Evolutionary conservation across 192 early-diverging fungal genomes (phyloP), one percentile per base, ranked within the genome.

Genomic region (Coemansia sp.): DNA sequence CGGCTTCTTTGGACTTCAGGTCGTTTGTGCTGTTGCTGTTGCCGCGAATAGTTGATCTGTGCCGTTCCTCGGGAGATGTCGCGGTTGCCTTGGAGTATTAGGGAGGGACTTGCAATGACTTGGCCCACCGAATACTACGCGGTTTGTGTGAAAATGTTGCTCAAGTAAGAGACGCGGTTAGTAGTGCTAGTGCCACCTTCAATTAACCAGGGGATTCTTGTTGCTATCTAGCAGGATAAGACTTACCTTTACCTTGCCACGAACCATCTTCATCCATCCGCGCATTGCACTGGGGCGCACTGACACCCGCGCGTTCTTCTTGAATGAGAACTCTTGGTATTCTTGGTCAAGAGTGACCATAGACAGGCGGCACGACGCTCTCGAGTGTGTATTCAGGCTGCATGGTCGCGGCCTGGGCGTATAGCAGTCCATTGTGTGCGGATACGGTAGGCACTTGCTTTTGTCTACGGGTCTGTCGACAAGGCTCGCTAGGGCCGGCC

Each of bases 111-210:
- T 23, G 73, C 81, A 14, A 83, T 31, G 28, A 72, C n/a, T 50
- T 77, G 72, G 31, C 81, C 81, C 20, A 83, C n/a, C 21, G 81
- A 72, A 31, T 75, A 83, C 80, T 82, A 82, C 31, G 50, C 21
- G 8, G 25, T 9, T 36, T 20, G 18, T 16, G 56, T 6, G 9
- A 18, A 53, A 10, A 31, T 18, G 36, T 35, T 28, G 50, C 3
- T 9, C 23, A 21, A 25, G 23, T 31, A 13, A 18, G 14, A 36
- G 35, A 33, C 16, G 7, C 21, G 3, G 28, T 41, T 53, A 52
- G 20, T 25, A n/a, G 33, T 43, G 58, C 7, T 31, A 42, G 47
- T n/a, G 8, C 18, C n/a, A n/a, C n/a, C 34, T 16, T 14, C 61
- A 23, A 12, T 28, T 18, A 31, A 8, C 9, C 43, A 45, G 8